Conservation (phyloP, 2,329 filamentous ascomycete species). For the Microdochium bolleyi region DNA sequence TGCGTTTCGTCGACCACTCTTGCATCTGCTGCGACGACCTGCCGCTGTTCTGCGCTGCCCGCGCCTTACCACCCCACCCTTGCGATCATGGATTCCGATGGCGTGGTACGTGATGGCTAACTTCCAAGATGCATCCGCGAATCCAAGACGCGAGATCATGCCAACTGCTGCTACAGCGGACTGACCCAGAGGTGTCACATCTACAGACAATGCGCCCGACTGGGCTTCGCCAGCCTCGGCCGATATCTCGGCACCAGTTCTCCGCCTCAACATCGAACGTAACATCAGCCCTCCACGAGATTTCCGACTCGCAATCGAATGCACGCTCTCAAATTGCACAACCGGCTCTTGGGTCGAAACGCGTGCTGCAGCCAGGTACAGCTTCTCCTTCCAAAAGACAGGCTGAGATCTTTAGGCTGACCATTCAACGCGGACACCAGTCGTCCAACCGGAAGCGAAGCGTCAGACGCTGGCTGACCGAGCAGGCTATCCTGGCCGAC, state of each 20-base stretch:
- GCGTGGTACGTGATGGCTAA: not conserved
- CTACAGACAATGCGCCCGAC: not conserved
- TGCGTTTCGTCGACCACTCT: too few relatives aligned
- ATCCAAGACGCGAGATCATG: not conserved
- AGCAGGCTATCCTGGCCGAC: conserved; percentile 21
- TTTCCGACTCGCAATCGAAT: conserved; percentile 55
- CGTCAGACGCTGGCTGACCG: conserved; percentile 49
- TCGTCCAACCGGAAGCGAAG: conserved; percentile 48
- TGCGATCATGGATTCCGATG: not conserved
- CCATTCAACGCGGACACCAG: conserved; percentile 21
- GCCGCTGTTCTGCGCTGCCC: too few relatives aligned
- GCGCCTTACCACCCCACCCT: not conserved
- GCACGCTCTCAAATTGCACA: conserved; percentile 22
- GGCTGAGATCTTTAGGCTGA: not conserved
- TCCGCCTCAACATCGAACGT: conserved; percentile 14
- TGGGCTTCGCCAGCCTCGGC: not conserved
- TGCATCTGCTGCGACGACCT: too few relatives aligned
- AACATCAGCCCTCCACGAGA: conserved; percentile 37
- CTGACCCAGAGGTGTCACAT: not conserved
- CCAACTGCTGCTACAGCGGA: too few relatives aligned
- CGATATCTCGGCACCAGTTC: conserved; percentile 9
- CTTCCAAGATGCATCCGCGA: not conserved
- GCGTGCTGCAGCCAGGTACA: conserved; percentile 21
- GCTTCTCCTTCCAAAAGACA: not conserved
- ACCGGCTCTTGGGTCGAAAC: not conserved